Evolutionary conservation across 768 basidiomycete species (phyloP).

Genomic region (Kockovaella imperatae): DNA sequence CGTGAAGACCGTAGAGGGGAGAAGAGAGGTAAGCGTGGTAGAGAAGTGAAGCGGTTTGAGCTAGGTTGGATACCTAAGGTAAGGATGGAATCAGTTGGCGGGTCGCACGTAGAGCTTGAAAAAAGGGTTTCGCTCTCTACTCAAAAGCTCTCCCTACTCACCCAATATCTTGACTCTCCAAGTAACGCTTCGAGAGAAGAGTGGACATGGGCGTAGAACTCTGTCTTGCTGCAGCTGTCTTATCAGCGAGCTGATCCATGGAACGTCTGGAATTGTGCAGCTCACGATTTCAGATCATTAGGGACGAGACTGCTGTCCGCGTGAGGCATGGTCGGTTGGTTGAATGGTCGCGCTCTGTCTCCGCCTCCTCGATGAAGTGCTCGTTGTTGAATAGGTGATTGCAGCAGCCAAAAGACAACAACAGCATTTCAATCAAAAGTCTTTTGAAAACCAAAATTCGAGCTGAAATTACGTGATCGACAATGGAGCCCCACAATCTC

Average conservation of each 20-base stretch:
- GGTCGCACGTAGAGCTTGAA: neutral
- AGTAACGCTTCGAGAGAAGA: slow-evolving; percentile 58
- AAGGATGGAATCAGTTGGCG: neutral
- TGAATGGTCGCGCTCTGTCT: neutral
- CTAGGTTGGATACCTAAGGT: slow-evolving; percentile 69
- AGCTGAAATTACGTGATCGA: too few species aligned
- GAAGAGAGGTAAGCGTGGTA: slow-evolving; percentile 70
- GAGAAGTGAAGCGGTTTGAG: slow-evolving; percentile 73
- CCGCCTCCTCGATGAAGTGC: neutral
- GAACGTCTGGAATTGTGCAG: slow-evolving; percentile 3
- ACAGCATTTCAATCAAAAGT: too few species aligned
- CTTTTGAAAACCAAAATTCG: too few species aligned
- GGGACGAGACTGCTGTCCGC: slow-evolving; percentile 72
- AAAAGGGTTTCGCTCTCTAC: neutral
- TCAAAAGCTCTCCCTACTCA: slow-evolving; percentile 43
- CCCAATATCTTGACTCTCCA: slow-evolving; percentile 69
- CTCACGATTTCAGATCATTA: slow-evolving; percentile 52
- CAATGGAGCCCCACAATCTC: too few species aligned
- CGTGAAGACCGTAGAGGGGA: slow-evolving; percentile 53
- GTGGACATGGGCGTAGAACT: slow-evolving; percentile 74
- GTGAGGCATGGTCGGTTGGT: slow-evolving; percentile 73
- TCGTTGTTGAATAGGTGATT: neutral
- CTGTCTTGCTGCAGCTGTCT: slow-evolving; percentile 51
- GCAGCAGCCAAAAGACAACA: too few species aligned
- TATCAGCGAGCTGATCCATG: neutral